A percentile compares a stretch with the other conserved stretches of the same genome.
Evolutionary conservation across 2,329 filamentous ascomycete genomes (phyloP).

Genomic region (Myriangium duriaei): DNA sequence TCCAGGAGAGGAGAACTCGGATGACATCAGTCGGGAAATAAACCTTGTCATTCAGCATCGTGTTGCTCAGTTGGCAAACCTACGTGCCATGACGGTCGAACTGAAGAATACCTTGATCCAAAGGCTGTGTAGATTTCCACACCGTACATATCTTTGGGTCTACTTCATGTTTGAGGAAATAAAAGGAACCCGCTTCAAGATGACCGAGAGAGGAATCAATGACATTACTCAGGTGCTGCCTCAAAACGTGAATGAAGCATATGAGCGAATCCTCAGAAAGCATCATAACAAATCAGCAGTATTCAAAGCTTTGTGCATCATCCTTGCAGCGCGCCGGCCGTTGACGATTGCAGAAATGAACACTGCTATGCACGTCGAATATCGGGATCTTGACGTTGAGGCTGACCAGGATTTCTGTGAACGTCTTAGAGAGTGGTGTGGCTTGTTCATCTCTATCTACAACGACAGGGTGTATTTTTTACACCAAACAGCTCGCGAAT

Average conservation of each 20-base stretch:
- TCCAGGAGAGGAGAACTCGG: too few species aligned
- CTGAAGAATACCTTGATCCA: neutral
- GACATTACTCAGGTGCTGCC: neutral
- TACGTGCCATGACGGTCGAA: neutral
- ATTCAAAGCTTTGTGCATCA: neutral
- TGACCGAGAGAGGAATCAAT: neutral
- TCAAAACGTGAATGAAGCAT: neutral
- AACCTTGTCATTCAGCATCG: neutral
- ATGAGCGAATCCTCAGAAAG: neutral
- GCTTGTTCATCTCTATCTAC: neutral
- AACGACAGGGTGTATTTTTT: neutral
- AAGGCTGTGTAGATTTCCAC: neutral
- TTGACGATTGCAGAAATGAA: neutral
- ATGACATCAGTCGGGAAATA: too few species aligned
- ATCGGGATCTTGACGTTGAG: neutral
- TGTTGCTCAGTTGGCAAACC: neutral
- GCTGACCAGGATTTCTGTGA: too few species aligned
- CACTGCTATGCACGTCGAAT: neutral
- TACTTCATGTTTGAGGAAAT: neutral
- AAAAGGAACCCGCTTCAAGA: neutral
- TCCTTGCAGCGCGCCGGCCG: neutral
- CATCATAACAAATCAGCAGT: too few species aligned
- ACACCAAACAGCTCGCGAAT: slow-evolving; percentile 1
- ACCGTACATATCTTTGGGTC: neutral
- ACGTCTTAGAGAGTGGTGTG: neutral